Base-by-base conservation (phyloP, 75 land plant genomes). In the Pinus tabuliformis region DNA sequence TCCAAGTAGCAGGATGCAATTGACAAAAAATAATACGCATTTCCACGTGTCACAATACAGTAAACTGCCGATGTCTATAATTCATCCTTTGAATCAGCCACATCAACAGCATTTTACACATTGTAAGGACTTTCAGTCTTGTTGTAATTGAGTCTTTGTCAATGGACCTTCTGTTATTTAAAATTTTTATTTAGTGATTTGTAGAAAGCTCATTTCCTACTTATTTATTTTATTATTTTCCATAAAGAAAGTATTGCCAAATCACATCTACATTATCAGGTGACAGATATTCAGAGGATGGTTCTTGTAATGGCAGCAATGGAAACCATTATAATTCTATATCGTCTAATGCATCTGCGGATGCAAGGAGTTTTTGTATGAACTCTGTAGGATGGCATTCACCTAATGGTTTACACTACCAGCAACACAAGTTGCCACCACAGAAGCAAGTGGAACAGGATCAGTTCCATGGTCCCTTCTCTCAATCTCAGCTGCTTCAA, bases 321-420 rank as follows among this genome's bases (percentile, higher is more conserved):
- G 37, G 66, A 63, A 63, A 63, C 37, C 33, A 15, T 3, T 26
- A 63, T 63, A 63, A 30, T 30, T 30, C 37, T 63, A 14, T 17
- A 28, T 28, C 66, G 30, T 63, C 33, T 30, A 33, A 17, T 63
- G 37, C 37, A 63, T 18, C 36, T 30, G 37, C 66, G 13, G 66
- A 63, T 26, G 18, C 36, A 14, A 30, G 66, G 18, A 30, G 33
- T 5, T 63, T 33, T 63, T 63, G 66, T 63, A 30, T 28, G 66
- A 63, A 63, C 28, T 26, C 66, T 63, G 17, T 63, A 30, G 66
- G 66, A 24, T 63, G 66, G 66, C 66, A 63, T 63, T 63, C 66
- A 63, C 33, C 66, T 28, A 63, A 63, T 30, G 6, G 54, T 9
- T 49, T 49, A 49, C 54, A 11, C 54, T 49, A 49, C 54, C 54